Evolutionary conservation across 2,329 filamentous ascomycete species (phyloP), one percentile per base, ranked within the genome.

Genomic region (Sclerotinia minor): DNA sequence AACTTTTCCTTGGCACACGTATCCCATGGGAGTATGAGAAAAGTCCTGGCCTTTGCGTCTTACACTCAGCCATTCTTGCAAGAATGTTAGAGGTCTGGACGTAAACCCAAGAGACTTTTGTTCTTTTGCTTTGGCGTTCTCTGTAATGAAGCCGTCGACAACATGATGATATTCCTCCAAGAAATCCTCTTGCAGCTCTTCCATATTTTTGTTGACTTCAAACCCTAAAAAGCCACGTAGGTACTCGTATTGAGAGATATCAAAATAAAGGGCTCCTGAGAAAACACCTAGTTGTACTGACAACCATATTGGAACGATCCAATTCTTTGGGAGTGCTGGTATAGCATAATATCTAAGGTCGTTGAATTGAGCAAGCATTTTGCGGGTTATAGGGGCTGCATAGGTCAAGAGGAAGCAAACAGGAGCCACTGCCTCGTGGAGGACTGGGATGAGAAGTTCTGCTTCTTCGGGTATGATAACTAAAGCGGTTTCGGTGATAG

Each of bases 381-480:
- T 79, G 41, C 82, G 80, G 0, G 87, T 89, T 0, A 87, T 80
- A 0, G 89, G 85, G 0, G 87, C 83, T 0, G 87, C 80, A 69
- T 91, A 91, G 0, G 81, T 77, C 0, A 89, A 72, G 0, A 90
- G 77, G 66, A 84, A 80, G 0, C 81, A 80, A 0, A 21, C 3
- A 2, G 73, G 45, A 0, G 45, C 49, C 5, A 47, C 26, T 0
- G 52, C 17, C 0, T 54, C 24, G 8, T 76, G 76, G 50, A 89
- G 70, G 0, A 80, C 69, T 0, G 80, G 80, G 3, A 91, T 79
- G 0, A 90, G 70, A 0, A 73, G 57, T 67, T 91, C 85, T 0
- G 83, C 86, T 74, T 91, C 89, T 71, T 91, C 88, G 0, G 87
- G 85, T 38, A 85, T 86, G 1, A 91, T 73, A 2, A 91, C 75